These are phyloP conservation scores for Aureobasidium sp. DNA, from an alignment of 2,329 filamentous ascomycete genomes.

Conservation along the genomic window DNA sequence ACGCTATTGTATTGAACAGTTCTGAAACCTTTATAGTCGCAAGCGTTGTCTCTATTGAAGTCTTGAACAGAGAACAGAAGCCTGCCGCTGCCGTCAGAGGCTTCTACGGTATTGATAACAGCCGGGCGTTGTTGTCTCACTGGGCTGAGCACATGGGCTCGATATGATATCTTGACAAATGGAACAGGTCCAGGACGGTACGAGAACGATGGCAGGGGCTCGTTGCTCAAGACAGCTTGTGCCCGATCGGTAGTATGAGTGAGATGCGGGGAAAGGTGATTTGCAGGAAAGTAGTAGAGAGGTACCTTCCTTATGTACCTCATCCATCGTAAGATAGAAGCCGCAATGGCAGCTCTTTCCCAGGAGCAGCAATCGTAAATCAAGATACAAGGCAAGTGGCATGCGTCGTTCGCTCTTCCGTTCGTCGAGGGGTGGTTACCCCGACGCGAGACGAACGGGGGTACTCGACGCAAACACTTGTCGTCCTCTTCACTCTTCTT, in stretches of 20 bases:
- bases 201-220: neutral
- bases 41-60: constrained; percentile 10
- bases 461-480: neutral
- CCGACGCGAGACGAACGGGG: neutral
- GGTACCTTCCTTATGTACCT: constrained; percentile 1
- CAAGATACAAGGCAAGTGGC: neutral
- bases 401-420: neutral
- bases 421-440: neutral
- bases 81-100: neutral
- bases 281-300: neutral
- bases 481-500: neutral
- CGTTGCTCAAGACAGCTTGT: neutral
- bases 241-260: neutral
- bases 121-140: neutral
- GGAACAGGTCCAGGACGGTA: neutral
- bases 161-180: neutral
- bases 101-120: neutral
- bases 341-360: neutral
- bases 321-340: neutral
- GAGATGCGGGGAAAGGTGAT: constrained; percentile 4
- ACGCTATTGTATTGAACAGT: constrained; percentile 1
- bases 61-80: neutral
- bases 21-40: neutral
- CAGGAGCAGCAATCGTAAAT: neutral
- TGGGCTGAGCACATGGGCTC: neutral